Percentiles rank a stretch among this genome's conserved stretches.
These are phyloP conservation scores for Fusarium papillatum DNA, from an alignment of 2,329 filamentous ascomycete species.

Conservation along the genomic window DNA sequence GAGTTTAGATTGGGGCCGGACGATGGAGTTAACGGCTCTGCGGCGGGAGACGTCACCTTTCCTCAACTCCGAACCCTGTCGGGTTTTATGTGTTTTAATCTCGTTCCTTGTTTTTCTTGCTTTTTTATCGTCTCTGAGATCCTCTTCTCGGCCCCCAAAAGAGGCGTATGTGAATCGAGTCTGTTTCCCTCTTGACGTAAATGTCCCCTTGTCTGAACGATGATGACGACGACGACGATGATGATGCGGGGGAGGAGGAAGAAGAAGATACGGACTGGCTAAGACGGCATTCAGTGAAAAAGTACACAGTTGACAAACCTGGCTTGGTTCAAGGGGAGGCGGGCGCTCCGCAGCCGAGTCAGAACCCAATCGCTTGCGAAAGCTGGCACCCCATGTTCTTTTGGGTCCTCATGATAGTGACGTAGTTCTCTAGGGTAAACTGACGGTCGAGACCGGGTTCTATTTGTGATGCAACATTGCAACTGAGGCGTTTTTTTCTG, in stretches of 20 bases:
- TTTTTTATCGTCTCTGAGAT: not conserved
- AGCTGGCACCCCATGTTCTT: not conserved
- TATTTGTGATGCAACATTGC: conserved; percentile 32
- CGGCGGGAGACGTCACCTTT: conserved; percentile 24
- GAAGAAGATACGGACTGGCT: not conserved
- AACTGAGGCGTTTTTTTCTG: conserved; percentile 3
- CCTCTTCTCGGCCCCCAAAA: conserved; percentile 27
- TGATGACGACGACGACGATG: not conserved
- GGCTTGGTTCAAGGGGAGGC: conserved; percentile 18
- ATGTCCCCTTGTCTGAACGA: not conserved
- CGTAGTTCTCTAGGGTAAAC: conserved; percentile 16
- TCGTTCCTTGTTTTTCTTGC: not conserved
- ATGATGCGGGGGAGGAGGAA: not conserved
- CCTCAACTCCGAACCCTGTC: conserved; percentile 20
- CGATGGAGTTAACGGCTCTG: conserved; percentile 23
- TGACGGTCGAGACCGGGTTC: not conserved
- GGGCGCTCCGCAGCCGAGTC: conserved; percentile 34
- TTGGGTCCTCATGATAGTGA: conserved; percentile 24
- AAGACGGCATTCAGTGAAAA: not conserved
- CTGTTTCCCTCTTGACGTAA: not conserved
- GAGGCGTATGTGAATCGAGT: not conserved
- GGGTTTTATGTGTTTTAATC: conserved; percentile 3
- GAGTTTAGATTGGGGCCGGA: conserved; percentile 28
- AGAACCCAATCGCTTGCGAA: conserved; percentile 34
- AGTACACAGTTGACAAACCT: not conserved